Conservation (phyloP, 2,329 filamentous ascomycete species). For the Seiridium unicorne region DNA sequence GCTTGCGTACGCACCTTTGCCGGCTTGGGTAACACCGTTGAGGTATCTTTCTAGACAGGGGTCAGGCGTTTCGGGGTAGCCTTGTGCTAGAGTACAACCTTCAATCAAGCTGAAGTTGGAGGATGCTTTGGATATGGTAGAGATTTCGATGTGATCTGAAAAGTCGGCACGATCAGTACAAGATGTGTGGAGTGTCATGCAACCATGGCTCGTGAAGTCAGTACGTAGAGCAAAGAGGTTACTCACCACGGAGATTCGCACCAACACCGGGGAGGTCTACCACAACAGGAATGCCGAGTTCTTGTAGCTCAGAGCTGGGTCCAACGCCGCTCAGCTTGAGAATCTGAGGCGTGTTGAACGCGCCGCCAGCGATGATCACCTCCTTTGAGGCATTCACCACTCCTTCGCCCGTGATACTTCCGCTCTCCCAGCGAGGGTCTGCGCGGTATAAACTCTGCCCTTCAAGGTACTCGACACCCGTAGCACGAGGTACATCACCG, state of each 20-base stretch:
- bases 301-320: conserved; percentile 34
- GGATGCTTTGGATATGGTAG: conserved; percentile 38
- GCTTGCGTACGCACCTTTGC: conserved; percentile 34
- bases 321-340: conserved; percentile 49
- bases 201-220: no score
- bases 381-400: conserved; percentile 41
- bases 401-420: conserved; percentile 26
- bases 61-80: conserved; percentile 29
- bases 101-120: conserved; percentile 34
- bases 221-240: background rate
- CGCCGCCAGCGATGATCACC: conserved; percentile 48
- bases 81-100: conserved; percentile 33
- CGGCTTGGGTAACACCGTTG: conserved; percentile 22
- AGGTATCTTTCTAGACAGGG: conserved; percentile 35
- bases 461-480: conserved; percentile 5
- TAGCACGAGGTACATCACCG: background rate
- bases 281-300: conserved; percentile 38
- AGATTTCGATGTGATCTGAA: conserved; percentile 49
- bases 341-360: conserved; percentile 52
- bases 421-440: conserved; percentile 13
- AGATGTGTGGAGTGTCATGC: no score
- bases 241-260: conserved; percentile 46
- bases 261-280: conserved; percentile 56
- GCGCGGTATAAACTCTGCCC: conserved; percentile 4
- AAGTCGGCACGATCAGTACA: no score